Conservation (phyloP, 805 yeast species). For the Saccharomycopsis vini region DNA sequence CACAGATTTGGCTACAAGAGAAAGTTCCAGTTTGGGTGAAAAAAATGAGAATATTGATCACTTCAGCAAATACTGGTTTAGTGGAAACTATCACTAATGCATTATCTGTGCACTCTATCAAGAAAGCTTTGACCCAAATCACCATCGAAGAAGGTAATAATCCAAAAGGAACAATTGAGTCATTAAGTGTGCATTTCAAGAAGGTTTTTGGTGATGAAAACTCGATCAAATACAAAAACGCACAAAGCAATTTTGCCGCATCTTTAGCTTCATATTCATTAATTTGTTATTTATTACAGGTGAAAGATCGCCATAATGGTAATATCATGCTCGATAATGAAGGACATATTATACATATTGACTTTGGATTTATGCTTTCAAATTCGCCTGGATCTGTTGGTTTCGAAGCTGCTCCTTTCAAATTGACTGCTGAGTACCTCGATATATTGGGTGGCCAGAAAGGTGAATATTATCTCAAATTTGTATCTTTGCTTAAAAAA, state of each 20-base stretch:
- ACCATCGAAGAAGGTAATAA: constrained; percentile 59
- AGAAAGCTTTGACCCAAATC: constrained; percentile 78
- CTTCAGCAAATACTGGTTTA: constrained; percentile 83
- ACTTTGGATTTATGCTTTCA: constrained; percentile 86
- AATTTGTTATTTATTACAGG: constrained; percentile 80
- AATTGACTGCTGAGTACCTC: constrained; percentile 80
- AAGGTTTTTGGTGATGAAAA: constrained; percentile 63
- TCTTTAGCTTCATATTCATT: constrained; percentile 90
- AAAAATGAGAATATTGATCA: constrained; percentile 82
- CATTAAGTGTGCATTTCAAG: constrained; percentile 69
- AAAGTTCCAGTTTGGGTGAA: constrained; percentile 82
- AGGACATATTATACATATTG: constrained; percentile 92
- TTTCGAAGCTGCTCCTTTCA: constrained; percentile 96
- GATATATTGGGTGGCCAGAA: constrained; percentile 78
- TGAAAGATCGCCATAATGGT: constrained; percentile 95
- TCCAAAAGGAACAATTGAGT: constrained; percentile 59
- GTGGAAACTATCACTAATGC: constrained; percentile 97
- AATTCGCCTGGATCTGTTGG: constrained; percentile 97
- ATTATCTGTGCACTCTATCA: constrained; percentile 85
- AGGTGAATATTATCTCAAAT: constrained; percentile 50
- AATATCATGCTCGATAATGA: constrained; percentile 94
- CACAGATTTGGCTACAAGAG: constrained; percentile 70
- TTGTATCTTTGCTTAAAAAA: constrained; percentile 53
- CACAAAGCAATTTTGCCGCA: constrained; percentile 76
- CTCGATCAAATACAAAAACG: constrained; percentile 49